Conservation (phyloP, 371 early-diverging fungal species). For the Mucor irregularis region DNA sequence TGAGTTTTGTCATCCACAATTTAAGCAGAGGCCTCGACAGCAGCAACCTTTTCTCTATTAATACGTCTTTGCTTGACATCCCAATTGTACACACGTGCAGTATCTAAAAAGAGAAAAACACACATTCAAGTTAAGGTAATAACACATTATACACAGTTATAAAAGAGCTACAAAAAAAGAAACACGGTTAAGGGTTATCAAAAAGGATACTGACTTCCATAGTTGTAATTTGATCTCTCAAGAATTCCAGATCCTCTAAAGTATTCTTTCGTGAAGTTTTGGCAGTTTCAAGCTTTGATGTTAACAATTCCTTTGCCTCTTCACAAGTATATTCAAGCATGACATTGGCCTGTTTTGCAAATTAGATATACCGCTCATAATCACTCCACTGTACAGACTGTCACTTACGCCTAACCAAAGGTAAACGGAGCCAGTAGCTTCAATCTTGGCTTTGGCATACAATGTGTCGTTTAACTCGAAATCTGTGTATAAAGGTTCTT, state of each 20-base stretch:
- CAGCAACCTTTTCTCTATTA: constrained; percentile 40
- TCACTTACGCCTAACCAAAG: constrained; percentile 95
- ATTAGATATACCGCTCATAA: neutral
- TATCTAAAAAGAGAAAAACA: constrained; percentile 53
- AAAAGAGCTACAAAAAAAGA: neutral
- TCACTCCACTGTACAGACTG: neutral
- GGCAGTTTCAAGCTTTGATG: constrained; percentile 78
- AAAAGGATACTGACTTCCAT: constrained; percentile 93
- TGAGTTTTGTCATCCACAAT: too few relatives aligned
- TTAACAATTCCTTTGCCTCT: constrained; percentile 86
- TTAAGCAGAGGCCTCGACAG: constrained; percentile 16
- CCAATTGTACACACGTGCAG: constrained; percentile 96
- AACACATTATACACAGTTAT: neutral
- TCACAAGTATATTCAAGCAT: constrained; percentile 93
- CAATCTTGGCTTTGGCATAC: constrained; percentile 83
- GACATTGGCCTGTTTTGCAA: constrained; percentile 79
- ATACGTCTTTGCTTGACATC: constrained; percentile 88
- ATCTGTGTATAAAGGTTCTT: constrained; percentile 78
- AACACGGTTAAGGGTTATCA: neutral
- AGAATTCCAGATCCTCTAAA: constrained; percentile 89
- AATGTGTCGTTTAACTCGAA: constrained; percentile 95
- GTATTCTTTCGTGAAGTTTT: constrained; percentile 69
- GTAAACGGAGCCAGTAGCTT: constrained; percentile 77
- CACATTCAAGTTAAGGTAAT: constrained; percentile 8
- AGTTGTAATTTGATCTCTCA: constrained; percentile 95